phyloP scores from a whole-genome alignment of 2,329 filamentous ascomycete species.

The Ophiocordyceps unilateralis region DNA sequence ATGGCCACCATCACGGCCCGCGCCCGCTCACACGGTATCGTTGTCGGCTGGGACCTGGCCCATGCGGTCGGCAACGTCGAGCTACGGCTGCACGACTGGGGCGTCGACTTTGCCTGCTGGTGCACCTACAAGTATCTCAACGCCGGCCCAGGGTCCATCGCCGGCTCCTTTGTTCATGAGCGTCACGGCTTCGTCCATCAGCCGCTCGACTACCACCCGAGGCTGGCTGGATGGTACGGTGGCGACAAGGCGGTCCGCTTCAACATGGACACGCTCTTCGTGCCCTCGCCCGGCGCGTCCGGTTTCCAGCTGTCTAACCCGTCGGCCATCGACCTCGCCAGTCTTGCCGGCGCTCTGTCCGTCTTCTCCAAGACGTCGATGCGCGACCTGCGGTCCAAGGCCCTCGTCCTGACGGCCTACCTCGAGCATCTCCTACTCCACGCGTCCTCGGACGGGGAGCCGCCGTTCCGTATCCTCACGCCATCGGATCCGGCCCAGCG shows the following conservation, averaged over 20 bases:
- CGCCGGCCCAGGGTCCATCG: constrained; percentile 66
- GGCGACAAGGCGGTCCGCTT: constrained; percentile 62
- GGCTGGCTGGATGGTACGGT: constrained; percentile 78
- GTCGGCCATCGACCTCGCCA: constrained; percentile 61
- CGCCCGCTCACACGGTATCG: constrained; percentile 52
- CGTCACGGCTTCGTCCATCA: constrained; percentile 40
- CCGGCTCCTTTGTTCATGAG: constrained; percentile 66
- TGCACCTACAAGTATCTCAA: constrained; percentile 94
- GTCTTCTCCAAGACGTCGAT: constrained; percentile 61
- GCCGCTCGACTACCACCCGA: constrained; percentile 35
- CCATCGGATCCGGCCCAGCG: constrained; percentile 49
- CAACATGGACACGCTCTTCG: constrained; percentile 67
- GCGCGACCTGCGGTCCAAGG: constrained; percentile 50
- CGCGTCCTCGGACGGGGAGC: constrained; percentile 16
- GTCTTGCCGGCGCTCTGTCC: constrained; percentile 54
- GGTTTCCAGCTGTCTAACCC: constrained; percentile 77
- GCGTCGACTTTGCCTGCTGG: constrained; percentile 83
- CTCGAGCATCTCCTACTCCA: constrained; percentile 47
- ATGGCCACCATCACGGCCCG: constrained; percentile 63
- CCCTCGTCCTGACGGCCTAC: constrained; percentile 57
- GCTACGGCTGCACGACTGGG: constrained; percentile 67
- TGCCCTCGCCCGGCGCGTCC: constrained; percentile 58
- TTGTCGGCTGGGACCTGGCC: constrained; percentile 76
- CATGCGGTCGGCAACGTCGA: constrained; percentile 77
- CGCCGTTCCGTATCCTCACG: constrained; percentile 48